Base-by-base conservation (phyloP, 2,329 filamentous ascomycete species). In the Beauveria scarabaeidicola region DNA sequence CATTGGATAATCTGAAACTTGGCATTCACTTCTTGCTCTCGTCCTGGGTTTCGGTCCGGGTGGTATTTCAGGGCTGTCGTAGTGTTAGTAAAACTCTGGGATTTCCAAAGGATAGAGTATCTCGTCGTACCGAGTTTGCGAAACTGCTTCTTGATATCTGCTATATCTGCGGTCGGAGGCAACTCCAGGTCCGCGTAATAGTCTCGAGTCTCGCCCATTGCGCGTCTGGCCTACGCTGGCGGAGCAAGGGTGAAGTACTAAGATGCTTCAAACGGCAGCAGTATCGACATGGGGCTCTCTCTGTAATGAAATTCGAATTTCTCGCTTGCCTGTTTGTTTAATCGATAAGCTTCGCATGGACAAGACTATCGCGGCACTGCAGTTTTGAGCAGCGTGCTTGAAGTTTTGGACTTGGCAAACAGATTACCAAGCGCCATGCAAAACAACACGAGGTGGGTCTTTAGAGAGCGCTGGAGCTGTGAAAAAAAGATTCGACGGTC, bases 1-100 rank as follows among this genome's bases (percentile, higher is more conserved):
- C 88, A 84, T 72, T 95, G 90, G 52, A 96, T 95, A 53, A 87
- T 83, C 71, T 95, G 89, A 68, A 96, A 96, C 68, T 90, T 89
- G 36, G 87, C 80, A 64, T 89, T 90, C 69, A 88, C 88, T 68
- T 93, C 90, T 60, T 83, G 75, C 73, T 96, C 91, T 68, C 83
- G 84, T 55, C 91, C 91, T 11, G 88, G 90, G 69, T 96, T 96
- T 61, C 91, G 87, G 71, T 96, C 91, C 8, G 91, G 91, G 69
- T 96, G 91, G 68, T 89, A 95, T 72, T 89, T 89, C 51, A 95
- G 78, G 52, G 91, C 91, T 91, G 60, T 8, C 21, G 5, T 4
- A 25, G 11, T 6, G 64, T 75, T 64, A 73, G 69, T 50, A 62
- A n/a, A 54, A 29, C 44, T 38, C 11, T 19, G 25, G 21, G 11